Percentiles rank a stretch among this genome's conserved stretches.
These are phyloP conservation scores for Ilyonectria destructans DNA, from an alignment of 2,329 filamentous ascomycete genomes.

Conservation along the genomic window DNA sequence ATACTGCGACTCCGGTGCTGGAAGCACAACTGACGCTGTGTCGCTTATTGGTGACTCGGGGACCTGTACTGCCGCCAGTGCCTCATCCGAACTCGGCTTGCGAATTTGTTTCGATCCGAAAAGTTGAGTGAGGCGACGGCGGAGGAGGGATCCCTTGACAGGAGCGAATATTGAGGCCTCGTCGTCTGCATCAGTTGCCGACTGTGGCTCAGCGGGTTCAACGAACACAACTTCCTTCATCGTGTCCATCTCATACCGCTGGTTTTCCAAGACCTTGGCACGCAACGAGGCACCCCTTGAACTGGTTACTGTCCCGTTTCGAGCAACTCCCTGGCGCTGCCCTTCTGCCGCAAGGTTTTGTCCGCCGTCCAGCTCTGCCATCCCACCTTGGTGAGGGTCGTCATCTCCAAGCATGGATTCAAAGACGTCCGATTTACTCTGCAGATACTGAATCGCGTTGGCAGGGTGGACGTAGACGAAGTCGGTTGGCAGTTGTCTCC, in stretches of 20 bases:
- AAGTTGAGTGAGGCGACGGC: conserved; percentile 1
- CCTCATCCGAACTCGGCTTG: no score
- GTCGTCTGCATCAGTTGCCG: not conserved
- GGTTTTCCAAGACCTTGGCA: not conserved
- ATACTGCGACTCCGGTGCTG: not conserved
- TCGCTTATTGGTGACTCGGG: not conserved
- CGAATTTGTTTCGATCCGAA: not conserved
- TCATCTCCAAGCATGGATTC: not conserved
- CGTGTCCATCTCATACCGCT: conserved; percentile 13
- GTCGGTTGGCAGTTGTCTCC: conserved; percentile 34
- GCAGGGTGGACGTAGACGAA: conserved; percentile 18
- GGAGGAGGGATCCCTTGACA: not conserved
- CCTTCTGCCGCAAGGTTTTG: not conserved
- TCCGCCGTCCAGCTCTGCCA: not conserved
- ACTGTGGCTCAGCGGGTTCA: not conserved
- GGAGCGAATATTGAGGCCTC: not conserved
- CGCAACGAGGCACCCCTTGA: conserved; percentile 3
- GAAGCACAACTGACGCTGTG: not conserved
- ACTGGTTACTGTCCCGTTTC: not conserved
- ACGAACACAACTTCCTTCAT: conserved; percentile 17
- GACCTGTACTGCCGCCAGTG: not conserved
- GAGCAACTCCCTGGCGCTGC: not conserved
- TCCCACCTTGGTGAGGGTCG: not conserved
- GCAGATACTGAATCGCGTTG: conserved; percentile 11
- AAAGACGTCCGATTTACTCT: conserved; percentile 19